Evolutionary conservation across 2,329 filamentous ascomycete species (phyloP).

Genomic region (Hypoxylon sp.): DNA sequence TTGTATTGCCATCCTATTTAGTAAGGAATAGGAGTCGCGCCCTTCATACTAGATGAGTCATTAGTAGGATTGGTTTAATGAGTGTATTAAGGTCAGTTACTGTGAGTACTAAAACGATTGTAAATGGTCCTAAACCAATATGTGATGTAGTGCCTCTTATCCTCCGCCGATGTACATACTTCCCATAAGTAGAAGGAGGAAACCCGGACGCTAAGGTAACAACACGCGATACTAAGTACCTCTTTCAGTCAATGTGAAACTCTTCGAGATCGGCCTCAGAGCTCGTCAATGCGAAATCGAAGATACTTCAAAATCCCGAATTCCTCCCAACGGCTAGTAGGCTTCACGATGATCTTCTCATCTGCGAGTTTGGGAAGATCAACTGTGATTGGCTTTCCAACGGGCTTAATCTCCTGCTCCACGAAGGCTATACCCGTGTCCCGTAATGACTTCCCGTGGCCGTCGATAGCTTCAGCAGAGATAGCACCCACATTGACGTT

Average conservation of each 20-base stretch:
- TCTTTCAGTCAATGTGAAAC: neutral
- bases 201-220: too few species aligned
- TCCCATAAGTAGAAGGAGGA: neutral
- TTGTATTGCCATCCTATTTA: too few species aligned
- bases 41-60: neutral
- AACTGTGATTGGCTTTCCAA: neutral
- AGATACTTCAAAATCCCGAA: conserved; percentile 33
- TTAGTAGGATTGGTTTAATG: conserved; percentile 5
- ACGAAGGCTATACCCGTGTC: conserved; percentile 43
- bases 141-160: neutral
- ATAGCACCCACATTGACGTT: conserved; percentile 36
- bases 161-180: neutral
- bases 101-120: conserved; percentile 18
- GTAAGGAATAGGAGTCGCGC: neutral
- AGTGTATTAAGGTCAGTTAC: conserved; percentile 27
- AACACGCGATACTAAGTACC: neutral
- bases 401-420: conserved; percentile 51
- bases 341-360: conserved; percentile 17
- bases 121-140: neutral
- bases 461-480: conserved; percentile 49
- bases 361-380: neutral
- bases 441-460: conserved; percentile 43
- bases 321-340: conserved; percentile 24
- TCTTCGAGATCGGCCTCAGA: conserved; percentile 2
- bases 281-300: conserved; percentile 17